A percentile compares a stretch with the other conserved stretches of the same genome.
Evolutionary conservation across 352 stramenopile genomes (phyloP).

Genomic region (Phytophthora boehmeriae): DNA sequence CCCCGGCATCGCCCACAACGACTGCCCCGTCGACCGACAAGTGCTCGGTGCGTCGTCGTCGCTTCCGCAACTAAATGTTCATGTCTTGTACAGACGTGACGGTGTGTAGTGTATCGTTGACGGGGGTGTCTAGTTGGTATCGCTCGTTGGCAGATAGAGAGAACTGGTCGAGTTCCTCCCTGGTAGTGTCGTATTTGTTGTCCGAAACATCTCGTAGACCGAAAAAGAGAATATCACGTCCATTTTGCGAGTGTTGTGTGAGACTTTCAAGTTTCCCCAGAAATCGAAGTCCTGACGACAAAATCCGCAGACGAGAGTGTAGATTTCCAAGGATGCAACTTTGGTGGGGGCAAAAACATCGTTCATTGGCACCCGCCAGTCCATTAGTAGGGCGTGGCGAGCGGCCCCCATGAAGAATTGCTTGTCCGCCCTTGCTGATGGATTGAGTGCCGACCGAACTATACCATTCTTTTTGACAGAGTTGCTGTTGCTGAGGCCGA

Average conservation of each 20-base stretch:
- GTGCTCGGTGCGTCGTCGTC: slow-evolving; percentile 40
- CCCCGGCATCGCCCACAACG: slow-evolving; percentile 7
- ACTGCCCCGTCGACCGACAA: slow-evolving; percentile 27
- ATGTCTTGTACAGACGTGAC: neutral
- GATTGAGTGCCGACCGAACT: too few species aligned
- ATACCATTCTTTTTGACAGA: too few species aligned
- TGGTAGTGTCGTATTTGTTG: slow-evolving; percentile 24
- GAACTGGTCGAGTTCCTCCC: slow-evolving; percentile 4
- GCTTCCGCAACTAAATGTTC: slow-evolving; percentile 28
- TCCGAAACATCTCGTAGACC: slow-evolving; percentile 21
- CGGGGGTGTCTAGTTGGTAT: neutral
- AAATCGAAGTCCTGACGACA: too few species aligned
- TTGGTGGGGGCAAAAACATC: too few species aligned
- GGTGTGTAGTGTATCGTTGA: slow-evolving; percentile 14
- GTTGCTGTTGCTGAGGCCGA: too few species aligned
- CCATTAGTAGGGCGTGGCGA: too few species aligned
- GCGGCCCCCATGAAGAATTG: too few species aligned
- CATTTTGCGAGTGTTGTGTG: slow-evolving; percentile 14
- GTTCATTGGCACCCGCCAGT: too few species aligned
- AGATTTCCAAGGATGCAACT: too few species aligned
- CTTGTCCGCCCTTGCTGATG: too few species aligned
- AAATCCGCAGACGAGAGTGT: too few species aligned
- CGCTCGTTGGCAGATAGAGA: slow-evolving; percentile 10
- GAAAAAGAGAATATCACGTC: slow-evolving; percentile 18
- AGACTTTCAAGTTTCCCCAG: too few species aligned